phyloP scores from a whole-genome alignment of 192 early-diverging fungal genomes.

The Blastocladiella britannica region DNA sequence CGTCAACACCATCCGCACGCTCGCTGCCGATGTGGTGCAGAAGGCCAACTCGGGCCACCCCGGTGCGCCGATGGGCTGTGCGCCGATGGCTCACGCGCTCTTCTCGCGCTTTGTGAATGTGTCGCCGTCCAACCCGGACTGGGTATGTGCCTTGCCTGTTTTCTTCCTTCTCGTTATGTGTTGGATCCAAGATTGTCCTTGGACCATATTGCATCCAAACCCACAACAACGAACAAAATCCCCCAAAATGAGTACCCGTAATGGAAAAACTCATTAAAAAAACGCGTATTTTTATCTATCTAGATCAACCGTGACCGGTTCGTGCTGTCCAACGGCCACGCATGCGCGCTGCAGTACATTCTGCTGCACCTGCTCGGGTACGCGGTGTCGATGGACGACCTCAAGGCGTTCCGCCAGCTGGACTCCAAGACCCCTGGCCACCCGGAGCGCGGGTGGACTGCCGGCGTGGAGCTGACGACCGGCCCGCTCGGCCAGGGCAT shows the following conservation, averaged over 20 bases:
- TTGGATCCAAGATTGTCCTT: no score
- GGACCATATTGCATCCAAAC: no score
- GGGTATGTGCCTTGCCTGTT: constrained; percentile 33
- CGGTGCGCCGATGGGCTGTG: constrained; percentile 94
- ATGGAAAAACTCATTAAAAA: no score
- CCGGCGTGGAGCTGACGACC: constrained; percentile 90
- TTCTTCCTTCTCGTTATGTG: not conserved
- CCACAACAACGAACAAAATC: no score
- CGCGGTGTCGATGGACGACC: constrained; percentile 68
- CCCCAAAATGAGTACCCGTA: no score
- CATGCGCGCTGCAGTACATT: constrained; percentile 78
- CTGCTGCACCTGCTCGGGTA: constrained; percentile 74
- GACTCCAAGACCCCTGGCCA: constrained; percentile 85
- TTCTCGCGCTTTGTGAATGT: constrained; percentile 64
- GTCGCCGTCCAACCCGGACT: constrained; percentile 73
- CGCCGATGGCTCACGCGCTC: constrained; percentile 76
- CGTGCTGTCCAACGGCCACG: constrained; percentile 94
- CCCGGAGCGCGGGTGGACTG: constrained; percentile 69
- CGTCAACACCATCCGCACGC: constrained; percentile 75
- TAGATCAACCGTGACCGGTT: constrained; percentile 88
- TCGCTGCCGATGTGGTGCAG: constrained; percentile 72
- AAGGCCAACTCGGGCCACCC: constrained; percentile 87
- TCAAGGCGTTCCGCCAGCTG: constrained; percentile 74
- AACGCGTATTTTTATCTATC: not conserved
- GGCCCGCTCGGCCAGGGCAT: constrained; percentile 91